Percentiles rank a stretch among this genome's conserved stretches.
These are phyloP conservation scores for Apiotrichum akiyoshidainum DNA, from an alignment of 1,284 basidiomycete species.

Conservation along the genomic window DNA sequence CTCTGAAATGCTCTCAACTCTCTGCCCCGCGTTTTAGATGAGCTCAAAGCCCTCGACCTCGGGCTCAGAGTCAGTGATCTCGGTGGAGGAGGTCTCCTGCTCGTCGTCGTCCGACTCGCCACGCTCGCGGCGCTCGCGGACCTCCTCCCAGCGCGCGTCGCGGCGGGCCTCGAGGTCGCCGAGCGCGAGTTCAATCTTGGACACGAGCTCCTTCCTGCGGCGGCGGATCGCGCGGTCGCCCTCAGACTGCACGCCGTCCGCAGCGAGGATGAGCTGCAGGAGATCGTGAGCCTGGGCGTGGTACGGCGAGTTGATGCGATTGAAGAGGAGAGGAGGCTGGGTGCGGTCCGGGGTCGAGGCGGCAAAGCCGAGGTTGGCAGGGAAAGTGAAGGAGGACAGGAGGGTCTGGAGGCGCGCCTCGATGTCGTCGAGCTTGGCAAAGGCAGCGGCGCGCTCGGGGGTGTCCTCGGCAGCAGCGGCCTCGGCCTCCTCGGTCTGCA, in stretches of 20 bases:
- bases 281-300: conserved; percentile 62
- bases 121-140: conserved; percentile 30
- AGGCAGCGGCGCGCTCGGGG: conserved; percentile 1
- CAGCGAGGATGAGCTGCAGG: conserved; percentile 60
- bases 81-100: conserved; percentile 3
- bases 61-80: conserved; percentile 2
- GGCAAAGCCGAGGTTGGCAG: conserved; percentile 36
- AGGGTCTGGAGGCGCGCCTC: conserved; percentile 29
- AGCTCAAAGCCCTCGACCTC: conserved; percentile 11
- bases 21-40: conserved; percentile 1
- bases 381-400: conserved; percentile 37
- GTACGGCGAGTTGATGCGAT: conserved; percentile 58
- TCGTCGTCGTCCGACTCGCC: conserved; percentile 39
- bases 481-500: conserved; percentile 45
- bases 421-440: conserved; percentile 28
- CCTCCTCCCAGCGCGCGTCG: conserved; percentile 47
- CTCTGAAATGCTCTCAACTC: too few species aligned
- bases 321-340: conserved; percentile 53
- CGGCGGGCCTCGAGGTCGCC: conserved; percentile 55
- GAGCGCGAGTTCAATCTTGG: conserved; percentile 62
- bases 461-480: conserved; percentile 48
- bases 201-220: conserved; percentile 61
- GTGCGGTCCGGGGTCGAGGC: conserved; percentile 17
- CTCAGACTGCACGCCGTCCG: conserved; percentile 65
- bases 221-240: conserved; percentile 60